phyloP scores from a whole-genome alignment of 495 filamentous ascomycete genomes.

The Penicillium paxilli region DNA sequence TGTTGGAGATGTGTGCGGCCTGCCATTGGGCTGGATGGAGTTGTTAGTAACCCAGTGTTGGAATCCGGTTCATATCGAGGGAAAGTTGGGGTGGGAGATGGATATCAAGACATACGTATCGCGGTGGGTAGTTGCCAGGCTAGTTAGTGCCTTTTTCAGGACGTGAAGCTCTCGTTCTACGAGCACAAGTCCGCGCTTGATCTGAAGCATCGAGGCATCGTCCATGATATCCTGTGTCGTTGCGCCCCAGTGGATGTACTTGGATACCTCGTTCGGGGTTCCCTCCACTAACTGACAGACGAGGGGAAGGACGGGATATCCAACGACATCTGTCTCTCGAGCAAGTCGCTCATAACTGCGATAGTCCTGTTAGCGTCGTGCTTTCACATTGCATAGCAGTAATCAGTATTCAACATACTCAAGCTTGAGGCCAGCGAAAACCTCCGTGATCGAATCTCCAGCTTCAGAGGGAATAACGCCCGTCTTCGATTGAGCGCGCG shows the following conservation, averaged over 20 bases:
- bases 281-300: conserved; percentile 34
- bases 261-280: conserved; percentile 19
- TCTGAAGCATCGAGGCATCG: conserved; percentile 43
- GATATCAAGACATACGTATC: conserved; percentile 13
- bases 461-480: conserved; percentile 42
- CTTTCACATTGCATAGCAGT: not conserved
- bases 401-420: conserved; percentile 9
- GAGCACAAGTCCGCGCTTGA: conserved; percentile 38
- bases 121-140: conserved; percentile 32
- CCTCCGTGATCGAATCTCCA: conserved; percentile 34
- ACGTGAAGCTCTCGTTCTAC: conserved; percentile 31
- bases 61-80: too few relatives aligned
- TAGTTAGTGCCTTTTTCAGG: conserved; percentile 25
- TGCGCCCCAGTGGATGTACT: conserved; percentile 53
- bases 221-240: conserved; percentile 53
- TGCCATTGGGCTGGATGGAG: conserved; percentile 45
- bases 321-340: conserved; percentile 47
- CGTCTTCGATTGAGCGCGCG: conserved; percentile 39
- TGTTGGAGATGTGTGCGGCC: conserved; percentile 51
- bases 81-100: too few relatives aligned
- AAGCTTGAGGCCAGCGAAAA: conserved; percentile 17
- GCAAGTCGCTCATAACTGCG: conserved; percentile 30
- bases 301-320: conserved; percentile 49
- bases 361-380: not conserved
- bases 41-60: too few relatives aligned